Base-by-base conservation (phyloP, 2,329 filamentous ascomycete species). In the Alternaria ethzedia region DNA sequence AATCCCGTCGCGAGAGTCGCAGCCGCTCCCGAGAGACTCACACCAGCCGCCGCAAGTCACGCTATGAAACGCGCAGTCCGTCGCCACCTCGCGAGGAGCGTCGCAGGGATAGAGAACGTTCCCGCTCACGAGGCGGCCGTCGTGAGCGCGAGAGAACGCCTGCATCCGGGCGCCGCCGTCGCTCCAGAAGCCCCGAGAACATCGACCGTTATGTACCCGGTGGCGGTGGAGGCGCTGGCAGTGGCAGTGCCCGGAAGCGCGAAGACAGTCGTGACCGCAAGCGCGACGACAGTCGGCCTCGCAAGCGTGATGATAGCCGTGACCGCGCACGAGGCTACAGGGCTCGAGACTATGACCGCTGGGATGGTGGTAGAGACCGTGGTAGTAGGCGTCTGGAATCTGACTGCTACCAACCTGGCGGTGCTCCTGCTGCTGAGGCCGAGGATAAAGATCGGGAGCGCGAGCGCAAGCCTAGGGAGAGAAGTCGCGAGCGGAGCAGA, bases 261-360 rank as follows among this genome's bases (percentile, higher is more conserved):
- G 59, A 63, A 9, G 61, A 67, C 25, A 70, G 67, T 26, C 69
- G 68, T 6, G 60, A 67, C 17, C 67, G 69, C 44, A 64, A 66
- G 41, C 70, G 79, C 6, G 80, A 79, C 3, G 61, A 64, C 5
- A 70, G 63, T 44, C 57, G 65, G 4, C 54, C 54, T 43, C 63
- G 65, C 30, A 82, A 52, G 13, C 20, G 79, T 4, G 81, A 79
- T 8, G 61, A 66, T 36, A 70, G 83, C 25, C 74, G 80, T 9
- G 81, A 79, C 6, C 74, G 75, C 4, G 59, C 62, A n/a, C 70
- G 69, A 4, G 69, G 80, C 60, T 82, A 82, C 15, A 73, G 82
- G 8, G 81, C 82, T 15, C 76, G 82, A 3, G 82, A 84, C 20
- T 78, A 82, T 15, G 81, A 80, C 20, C 75, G 77, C 5, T 76